A percentile compares a stretch with the other conserved stretches of the same genome.
These are phyloP conservation scores for Acacia crassicarpa DNA, from an alignment of 306 rosid species.

Conservation along the genomic window DNA sequence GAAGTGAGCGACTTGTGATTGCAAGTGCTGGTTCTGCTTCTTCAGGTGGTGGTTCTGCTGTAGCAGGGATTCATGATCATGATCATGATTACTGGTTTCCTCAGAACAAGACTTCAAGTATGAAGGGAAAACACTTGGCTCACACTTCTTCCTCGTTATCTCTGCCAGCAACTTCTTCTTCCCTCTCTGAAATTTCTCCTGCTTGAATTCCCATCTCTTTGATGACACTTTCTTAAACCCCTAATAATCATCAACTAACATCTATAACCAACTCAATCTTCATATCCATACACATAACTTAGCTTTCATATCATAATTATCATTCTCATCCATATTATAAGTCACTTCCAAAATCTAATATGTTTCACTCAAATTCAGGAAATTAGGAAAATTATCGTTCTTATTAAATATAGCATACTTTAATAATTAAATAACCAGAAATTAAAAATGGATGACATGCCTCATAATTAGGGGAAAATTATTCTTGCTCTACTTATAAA, in stretches of 20 bases:
- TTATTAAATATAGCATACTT: too few relatives aligned
- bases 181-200: conserved; percentile 75
- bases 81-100: conserved; percentile 28
- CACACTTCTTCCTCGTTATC: conserved; percentile 78
- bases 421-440: too few relatives aligned
- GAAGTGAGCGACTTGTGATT: conserved; percentile 68
- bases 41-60: conserved; percentile 73
- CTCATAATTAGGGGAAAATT: too few relatives aligned
- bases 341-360: too few relatives aligned
- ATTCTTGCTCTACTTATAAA: too few relatives aligned
- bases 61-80: conserved; percentile 38
- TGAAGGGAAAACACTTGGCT: conserved; percentile 78
- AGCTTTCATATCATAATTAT: too few relatives aligned
- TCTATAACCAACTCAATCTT: background rate
- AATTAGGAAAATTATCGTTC: too few relatives aligned
- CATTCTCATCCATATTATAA: too few relatives aligned
- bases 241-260: conserved; percentile 28
- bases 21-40: conserved; percentile 60
- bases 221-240: conserved; percentile 84
- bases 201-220: conserved; percentile 87
- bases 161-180: conserved; percentile 50
- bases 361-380: too few relatives aligned
- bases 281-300: too few relatives aligned
- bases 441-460: too few relatives aligned
- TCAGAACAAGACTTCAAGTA: conserved; percentile 67